Conservation (phyloP, 129 eudicot species). For the Pittosporum tobira region DNA sequence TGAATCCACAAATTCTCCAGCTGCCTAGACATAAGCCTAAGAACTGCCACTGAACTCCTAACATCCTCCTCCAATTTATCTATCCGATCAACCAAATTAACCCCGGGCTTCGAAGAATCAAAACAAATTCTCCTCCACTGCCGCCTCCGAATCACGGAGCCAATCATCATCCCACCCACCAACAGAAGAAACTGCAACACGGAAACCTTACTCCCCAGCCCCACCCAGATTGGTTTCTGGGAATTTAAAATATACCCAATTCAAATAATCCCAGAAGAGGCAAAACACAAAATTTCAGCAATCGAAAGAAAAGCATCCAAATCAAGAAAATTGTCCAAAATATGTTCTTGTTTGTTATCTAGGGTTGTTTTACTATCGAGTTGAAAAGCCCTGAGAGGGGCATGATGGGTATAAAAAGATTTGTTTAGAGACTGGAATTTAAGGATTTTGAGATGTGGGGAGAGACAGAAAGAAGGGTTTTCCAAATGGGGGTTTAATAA, state of each 20-base stretch:
- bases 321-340: constrained; percentile 10
- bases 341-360: constrained; percentile 5
- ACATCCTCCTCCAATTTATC: constrained; percentile 88
- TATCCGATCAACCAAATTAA: constrained; percentile 65
- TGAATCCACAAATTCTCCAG: constrained; percentile 89
- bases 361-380: constrained; percentile 13
- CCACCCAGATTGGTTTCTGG: constrained; percentile 33
- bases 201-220: constrained; percentile 45
- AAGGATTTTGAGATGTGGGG: constrained; percentile 19
- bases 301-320: constrained; percentile 48
- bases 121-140: constrained; percentile 79
- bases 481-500: constrained; percentile 16
- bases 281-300: constrained; percentile 46
- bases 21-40: constrained; percentile 80
- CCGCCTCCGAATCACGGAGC: constrained; percentile 55
- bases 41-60: constrained; percentile 44
- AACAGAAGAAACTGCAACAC: constrained; percentile 56
- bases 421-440: constrained; percentile 5
- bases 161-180: constrained; percentile 54
- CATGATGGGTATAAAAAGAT: constrained; percentile 6
- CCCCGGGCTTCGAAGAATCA: constrained; percentile 33
- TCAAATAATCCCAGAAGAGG: constrained; percentile 49
- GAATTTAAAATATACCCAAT: constrained; percentile 37
- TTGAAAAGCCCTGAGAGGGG: constrained; percentile 17
- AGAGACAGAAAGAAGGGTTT: constrained; percentile 17